These are phyloP conservation scores for Cornus florida DNA, from an alignment of 148 eudicot species.

Conservation along the genomic window DNA sequence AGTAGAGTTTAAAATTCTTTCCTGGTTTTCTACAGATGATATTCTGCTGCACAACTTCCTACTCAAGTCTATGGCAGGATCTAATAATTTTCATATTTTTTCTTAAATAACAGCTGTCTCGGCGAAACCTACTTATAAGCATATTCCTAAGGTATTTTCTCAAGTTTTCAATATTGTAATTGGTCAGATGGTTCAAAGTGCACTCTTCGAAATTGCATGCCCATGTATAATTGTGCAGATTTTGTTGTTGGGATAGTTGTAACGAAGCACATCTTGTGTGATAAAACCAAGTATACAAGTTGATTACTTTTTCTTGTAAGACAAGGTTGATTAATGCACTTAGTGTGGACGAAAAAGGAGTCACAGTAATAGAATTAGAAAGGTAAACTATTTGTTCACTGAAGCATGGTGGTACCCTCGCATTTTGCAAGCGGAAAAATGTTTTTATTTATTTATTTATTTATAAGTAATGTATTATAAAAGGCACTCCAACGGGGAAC, in stretches of 20 bases:
- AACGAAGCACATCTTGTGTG: neutral
- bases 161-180: neutral
- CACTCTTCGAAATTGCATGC: slow-evolving; percentile 9
- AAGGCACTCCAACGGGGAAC: too few relatives aligned
- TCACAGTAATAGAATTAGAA: neutral
- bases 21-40: neutral
- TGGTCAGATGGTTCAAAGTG: slow-evolving; percentile 3
- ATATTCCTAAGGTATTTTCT: slow-evolving; percentile 76
- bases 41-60: neutral
- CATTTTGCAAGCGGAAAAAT: neutral
- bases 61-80: neutral
- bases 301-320: neutral
- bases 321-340: neutral
- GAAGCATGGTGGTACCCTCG: neutral
- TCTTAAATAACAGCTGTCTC: slow-evolving; percentile 43
- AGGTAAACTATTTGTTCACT: neutral
- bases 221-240: neutral
- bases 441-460: too few relatives aligned
- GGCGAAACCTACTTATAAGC: slow-evolving; percentile 75
- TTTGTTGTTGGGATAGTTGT: neutral
- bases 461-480: too few relatives aligned
- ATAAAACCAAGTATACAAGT: neutral
- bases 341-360: neutral
- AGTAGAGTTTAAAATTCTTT: neutral
- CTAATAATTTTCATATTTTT: slow-evolving; percentile 8